A percentile compares a stretch with the other conserved stretches of the same genome.
These are phyloP conservation scores for Umbelopsis ramanniana DNA, from an alignment of 192 early-diverging fungal species.

Conservation along the genomic window DNA sequence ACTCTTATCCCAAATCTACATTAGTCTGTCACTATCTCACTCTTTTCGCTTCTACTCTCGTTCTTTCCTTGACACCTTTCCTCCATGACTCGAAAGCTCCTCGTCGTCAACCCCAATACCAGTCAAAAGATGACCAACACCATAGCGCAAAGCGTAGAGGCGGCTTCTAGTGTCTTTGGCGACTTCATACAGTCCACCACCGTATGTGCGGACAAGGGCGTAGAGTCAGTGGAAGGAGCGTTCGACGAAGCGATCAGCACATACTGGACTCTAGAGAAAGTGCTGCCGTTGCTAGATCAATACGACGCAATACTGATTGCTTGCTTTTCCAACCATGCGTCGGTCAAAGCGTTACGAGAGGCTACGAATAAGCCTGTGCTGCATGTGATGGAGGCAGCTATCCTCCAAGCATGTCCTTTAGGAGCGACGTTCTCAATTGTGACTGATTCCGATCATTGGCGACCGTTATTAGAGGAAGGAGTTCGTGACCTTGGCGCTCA, in stretches of 20 bases:
- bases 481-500: constrained; percentile 13
- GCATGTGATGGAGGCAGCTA: constrained; percentile 28
- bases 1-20: neutral
- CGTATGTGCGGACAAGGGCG: constrained; percentile 22
- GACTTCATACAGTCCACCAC: constrained; percentile 19
- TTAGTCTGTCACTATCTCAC: neutral
- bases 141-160: constrained; percentile 10
- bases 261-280: constrained; percentile 31
- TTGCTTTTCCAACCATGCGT: constrained; percentile 26
- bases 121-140: constrained; percentile 21
- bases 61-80: neutral
- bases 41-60: neutral
- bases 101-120: constrained; percentile 32
- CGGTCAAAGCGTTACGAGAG: constrained; percentile 28
- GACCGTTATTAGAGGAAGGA: constrained; percentile 21
- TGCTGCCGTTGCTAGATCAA: constrained; percentile 3
- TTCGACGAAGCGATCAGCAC: constrained; percentile 28
- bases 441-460: constrained; percentile 28
- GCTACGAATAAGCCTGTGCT: constrained; percentile 25
- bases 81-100: constrained; percentile 6
- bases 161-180: neutral
- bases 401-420: constrained; percentile 26
- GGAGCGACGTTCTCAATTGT: constrained; percentile 27
- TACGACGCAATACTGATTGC: constrained; percentile 25
- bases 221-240: constrained; percentile 29